Evolutionary conservation across 371 early-diverging fungal species (phyloP), one percentile per base, ranked within the genome.

Genomic region (Mucor velutinosus): DNA sequence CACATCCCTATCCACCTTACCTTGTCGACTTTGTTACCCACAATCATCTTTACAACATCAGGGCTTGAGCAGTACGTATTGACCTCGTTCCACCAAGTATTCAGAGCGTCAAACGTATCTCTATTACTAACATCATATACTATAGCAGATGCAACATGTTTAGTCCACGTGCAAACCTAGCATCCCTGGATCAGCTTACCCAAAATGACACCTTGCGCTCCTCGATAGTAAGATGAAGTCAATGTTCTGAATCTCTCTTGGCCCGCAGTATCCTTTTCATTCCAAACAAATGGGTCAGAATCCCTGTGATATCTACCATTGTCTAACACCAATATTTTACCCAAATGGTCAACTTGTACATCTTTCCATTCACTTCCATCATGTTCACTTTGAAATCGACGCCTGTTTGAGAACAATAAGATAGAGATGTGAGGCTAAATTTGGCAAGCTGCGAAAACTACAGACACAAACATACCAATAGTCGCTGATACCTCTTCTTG

Each of bases 361-460:
- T 91, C 61, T 94, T 88, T 67, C 87, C 92, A 59, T 97, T 94
- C n/a, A 98, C 77, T 41, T 92, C 87, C 69, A 98, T 87, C 72
- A 95, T 91, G 80, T 96, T 98, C 67, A 99, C 99, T 82, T 99
- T 99, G 77, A 99, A 99, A 80, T 99, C 99, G n/a, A 99, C 99
- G 45, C 99, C 99, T 84, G 65, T 8, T 19, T 23, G 10, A 49
- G 12, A 25, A 12, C 3, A 8, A 6, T 5, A 23, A 51, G 25
- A 51, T 51, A 12, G 12, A 51, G 23, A 7, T 33, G 3, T 7
- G 33, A 33, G 33, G 30, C 30, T 30, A 6, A 7, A 37, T 37
- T 8, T 25, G 7, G 1, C 7, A 8, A 25, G 51, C 51, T 23
- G 51, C 14, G 25, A 51, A 25, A 7, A 23, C 14, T 8, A 49